Evolutionary conservation across 2,329 filamentous ascomycete species (phyloP), one percentile per base, ranked within the genome.

Genomic region (Chaetothyriales sp.): DNA sequence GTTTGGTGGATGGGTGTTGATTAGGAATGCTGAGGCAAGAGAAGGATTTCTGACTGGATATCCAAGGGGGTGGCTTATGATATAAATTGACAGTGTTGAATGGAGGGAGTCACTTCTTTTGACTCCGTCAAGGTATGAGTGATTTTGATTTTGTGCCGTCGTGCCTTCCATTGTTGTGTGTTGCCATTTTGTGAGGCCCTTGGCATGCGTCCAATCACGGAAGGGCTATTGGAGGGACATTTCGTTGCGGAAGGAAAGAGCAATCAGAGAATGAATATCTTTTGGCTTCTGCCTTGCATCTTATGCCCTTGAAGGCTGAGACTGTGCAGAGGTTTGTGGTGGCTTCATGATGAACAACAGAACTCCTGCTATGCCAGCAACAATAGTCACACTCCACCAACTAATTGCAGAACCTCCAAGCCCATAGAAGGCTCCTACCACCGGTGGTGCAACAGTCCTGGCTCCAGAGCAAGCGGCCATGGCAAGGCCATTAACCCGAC

Each of bases 401-500:
- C 79, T 76, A 32, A 82, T 60, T 0, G 74, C 77, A 1, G 78
- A 73, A 59, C 72, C 75, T 20, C 79, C 79, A 18, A 77, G 61
- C 0, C 76, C 72, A 63, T 83, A 83, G 2, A 83, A 65, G 56
- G 75, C 80, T 2, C 80, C 80, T 1, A 78, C 76, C 18, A 83
- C 62, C 0, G 80, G 80, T 5, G 81, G 81, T 0, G 81, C 79
- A 15, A 83, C 66, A 65, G 84, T 85, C 50, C 82, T 73, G 59
- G 79, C 84, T 6, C 77, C 79, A 8, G 79, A 80, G 20, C 78
- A 79, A 2, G 78, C 79, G 53, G 77, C 80, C 47, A 80, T 80
- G 18, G 79, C 79, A 44, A 83, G 65, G 3, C 80, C 80, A 54
- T 83, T 83, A 59, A 83, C 75, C 58, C 74, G 79, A 49, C 80